Conservation (phyloP, 495 filamentous ascomycete species). For the Cercophora sp. region DNA sequence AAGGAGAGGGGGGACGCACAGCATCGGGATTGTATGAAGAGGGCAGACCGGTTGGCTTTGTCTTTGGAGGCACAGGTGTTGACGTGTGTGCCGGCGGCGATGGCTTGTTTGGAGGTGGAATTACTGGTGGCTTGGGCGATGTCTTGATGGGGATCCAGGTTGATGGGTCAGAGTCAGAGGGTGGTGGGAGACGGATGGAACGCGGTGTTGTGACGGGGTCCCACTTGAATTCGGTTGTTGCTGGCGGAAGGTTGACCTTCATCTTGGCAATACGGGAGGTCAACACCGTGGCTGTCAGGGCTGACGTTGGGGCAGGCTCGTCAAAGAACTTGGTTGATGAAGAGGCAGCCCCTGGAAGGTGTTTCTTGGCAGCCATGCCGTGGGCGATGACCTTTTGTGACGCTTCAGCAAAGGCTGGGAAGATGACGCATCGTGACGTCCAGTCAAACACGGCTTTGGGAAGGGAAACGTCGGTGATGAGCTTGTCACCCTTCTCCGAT, state of each 20-base stretch:
- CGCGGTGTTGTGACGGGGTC: neutral
- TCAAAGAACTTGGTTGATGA: neutral
- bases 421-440: neutral
- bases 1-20: too few relatives aligned
- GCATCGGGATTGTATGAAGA: neutral
- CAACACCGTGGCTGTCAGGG: slow-evolving; percentile 27
- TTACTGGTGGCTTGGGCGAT: too few relatives aligned
- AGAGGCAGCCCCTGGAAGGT: neutral
- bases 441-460: neutral
- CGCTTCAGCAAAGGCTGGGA: neutral
- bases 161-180: neutral
- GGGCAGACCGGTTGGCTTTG: neutral
- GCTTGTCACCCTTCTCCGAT: neutral
- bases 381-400: neutral
- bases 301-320: slow-evolving; percentile 16
- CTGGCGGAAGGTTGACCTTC: neutral
- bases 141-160: too few relatives aligned
- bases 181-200: neutral
- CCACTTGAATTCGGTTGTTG: neutral
- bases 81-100: neutral
- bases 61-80: neutral
- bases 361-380: neutral
- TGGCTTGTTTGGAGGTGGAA: neutral
- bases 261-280: slow-evolving; percentile 3
- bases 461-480: neutral